Base-by-base conservation (phyloP, 352 stramenopile genomes). In the Blastocystis sp. region DNA sequence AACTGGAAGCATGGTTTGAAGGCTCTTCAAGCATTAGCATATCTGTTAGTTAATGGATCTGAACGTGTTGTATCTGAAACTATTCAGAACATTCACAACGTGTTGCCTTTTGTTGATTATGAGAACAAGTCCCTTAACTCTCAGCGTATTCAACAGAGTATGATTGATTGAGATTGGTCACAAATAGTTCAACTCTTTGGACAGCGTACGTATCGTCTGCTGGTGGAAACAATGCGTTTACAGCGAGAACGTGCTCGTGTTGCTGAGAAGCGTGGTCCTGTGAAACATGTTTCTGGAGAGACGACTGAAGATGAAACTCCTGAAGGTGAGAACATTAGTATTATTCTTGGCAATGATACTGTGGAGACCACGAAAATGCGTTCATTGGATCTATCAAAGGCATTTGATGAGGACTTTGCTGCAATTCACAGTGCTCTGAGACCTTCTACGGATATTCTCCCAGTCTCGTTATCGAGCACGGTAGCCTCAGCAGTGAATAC, bases 1-100 rank as follows among this genome's bases (percentile, higher is more conserved):
- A 87, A 87, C 27, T 87, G 77, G 77, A 87, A 87, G 65, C 77
- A 87, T 54, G 77, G 77, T n/a, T 46, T 87, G 43, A 87, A 87
- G 65, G 77, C 77, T 6, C 65, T 87, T 32, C 77, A 87, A 43
- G 59, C 65, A 11, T 35, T 87, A n/a, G 59, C 77, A 29, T 87
- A 87, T 63, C 43, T 87, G 65, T 61, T 87, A 39, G 65, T 87
- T 32, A 87, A 77, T 37, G 77, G 77, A 19, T 75, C 52, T 12
- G 59, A 87, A 51, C 59, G 77, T 14, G 77, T 87, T 32, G 59
- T 87, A 21, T 63, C 39, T 4, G 77, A 87, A 24, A 57, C 59
- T 21, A 78, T 87, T 19, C 51, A 56, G 77, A 87, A 87, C 56
- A 78, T 87, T 39, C 59, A 87, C 65, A 61, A 78, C 29, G 49